Conservation (phyloP, 768 basidiomycete species). For the Antrodiella citrinella region DNA sequence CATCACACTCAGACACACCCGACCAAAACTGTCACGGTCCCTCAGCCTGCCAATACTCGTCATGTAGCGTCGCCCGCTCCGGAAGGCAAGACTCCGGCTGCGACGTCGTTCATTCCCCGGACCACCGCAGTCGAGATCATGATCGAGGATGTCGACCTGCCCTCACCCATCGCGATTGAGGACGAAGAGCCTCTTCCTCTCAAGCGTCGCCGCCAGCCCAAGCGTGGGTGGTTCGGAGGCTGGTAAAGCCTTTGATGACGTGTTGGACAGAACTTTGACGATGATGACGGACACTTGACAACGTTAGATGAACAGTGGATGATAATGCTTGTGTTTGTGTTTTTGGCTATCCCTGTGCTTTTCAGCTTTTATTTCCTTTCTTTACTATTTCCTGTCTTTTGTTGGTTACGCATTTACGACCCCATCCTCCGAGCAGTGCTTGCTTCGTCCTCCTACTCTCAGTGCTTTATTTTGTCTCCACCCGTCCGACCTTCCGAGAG, state of each 20-base stretch:
- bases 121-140: constrained; percentile 65
- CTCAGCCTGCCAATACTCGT: constrained; percentile 73
- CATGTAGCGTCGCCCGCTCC: constrained; percentile 67
- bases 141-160: constrained; percentile 44
- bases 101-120: constrained; percentile 51
- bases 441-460: not conserved
- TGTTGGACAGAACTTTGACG: not conserved
- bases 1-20: constrained; percentile 24
- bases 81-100: constrained; percentile 48
- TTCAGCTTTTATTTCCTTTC: not conserved
- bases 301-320: not conserved
- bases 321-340: not conserved
- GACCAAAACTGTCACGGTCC: constrained; percentile 49
- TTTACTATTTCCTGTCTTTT: not conserved
- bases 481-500: not conserved
- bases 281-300: not conserved
- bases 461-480: not conserved
- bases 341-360: not conserved
- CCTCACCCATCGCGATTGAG: constrained; percentile 26
- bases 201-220: constrained; percentile 14
- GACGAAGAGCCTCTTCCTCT: constrained; percentile 31
- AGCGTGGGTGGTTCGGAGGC: constrained; percentile 18
- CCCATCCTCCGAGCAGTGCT: not conserved
- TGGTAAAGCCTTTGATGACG: constrained; percentile 12
- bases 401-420: not conserved